Conservation (phyloP, 306 rosid species). For the Sesbania bispinosa region DNA sequence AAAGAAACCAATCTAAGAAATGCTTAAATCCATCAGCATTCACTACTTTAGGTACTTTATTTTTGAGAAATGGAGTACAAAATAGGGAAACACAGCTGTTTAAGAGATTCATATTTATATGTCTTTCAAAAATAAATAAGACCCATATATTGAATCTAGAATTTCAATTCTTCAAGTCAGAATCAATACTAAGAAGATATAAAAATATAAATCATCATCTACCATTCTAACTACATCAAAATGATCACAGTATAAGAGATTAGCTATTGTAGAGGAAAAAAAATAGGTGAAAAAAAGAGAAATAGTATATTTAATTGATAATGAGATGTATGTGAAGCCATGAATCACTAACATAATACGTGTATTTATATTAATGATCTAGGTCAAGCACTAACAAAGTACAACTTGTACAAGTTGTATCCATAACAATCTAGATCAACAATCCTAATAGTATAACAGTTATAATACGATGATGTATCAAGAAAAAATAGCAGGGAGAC, state of each 20-base stretch:
- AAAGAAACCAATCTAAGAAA: background rate
- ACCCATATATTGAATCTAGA: background rate
- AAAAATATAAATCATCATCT: background rate
- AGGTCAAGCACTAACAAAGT: background rate
- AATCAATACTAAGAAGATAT: background rate
- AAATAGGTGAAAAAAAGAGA: background rate
- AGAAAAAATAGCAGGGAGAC: conserved; percentile 19
- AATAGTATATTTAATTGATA: background rate
- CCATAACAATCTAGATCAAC: background rate
- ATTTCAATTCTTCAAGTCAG: background rate
- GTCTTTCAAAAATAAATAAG: background rate
- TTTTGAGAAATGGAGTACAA: background rate
- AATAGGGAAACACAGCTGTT: background rate
- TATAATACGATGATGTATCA: background rate
- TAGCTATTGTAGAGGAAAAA: background rate
- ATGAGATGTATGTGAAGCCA: background rate
- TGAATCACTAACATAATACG: background rate
- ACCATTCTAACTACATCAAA: background rate
- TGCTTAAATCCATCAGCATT: background rate
- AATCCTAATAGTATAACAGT: background rate
- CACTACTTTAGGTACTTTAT: background rate
- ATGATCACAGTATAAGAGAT: background rate
- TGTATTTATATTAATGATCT: background rate
- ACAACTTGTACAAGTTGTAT: background rate
- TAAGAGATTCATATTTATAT: background rate